These are phyloP conservation scores for Cicer judaicum DNA, from an alignment of 306 rosid species.

Conservation along the genomic window DNA sequence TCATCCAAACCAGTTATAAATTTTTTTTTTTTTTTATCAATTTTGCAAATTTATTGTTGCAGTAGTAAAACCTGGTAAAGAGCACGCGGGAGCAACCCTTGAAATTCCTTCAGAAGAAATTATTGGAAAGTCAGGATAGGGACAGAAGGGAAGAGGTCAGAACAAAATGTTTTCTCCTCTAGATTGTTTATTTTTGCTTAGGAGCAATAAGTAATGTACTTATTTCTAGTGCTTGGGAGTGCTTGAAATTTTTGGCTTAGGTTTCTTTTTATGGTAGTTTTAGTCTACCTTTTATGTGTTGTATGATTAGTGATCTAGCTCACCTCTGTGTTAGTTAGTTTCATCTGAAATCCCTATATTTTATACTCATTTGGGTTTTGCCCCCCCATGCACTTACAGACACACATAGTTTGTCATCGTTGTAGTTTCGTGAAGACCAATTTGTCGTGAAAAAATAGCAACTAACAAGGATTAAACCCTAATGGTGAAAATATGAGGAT, in stretches of 20 bases:
- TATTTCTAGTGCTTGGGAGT: constrained; percentile 28
- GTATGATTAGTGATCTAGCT: constrained; percentile 35
- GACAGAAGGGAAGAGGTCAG: constrained; percentile 43
- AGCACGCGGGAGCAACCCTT: constrained; percentile 87
- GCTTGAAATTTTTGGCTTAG: constrained; percentile 33
- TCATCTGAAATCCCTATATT: not conserved
- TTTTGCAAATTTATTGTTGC: constrained; percentile 46
- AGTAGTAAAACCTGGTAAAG: constrained; percentile 79
- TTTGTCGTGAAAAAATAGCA: not conserved
- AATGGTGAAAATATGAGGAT: not conserved
- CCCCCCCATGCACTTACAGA: not conserved
- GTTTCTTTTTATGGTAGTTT: constrained; percentile 36
- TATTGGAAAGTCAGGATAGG: constrained; percentile 42
- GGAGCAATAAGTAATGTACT: constrained; percentile 29
- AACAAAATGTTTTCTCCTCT: constrained; percentile 2
- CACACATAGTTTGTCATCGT: not conserved
- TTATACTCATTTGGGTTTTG: constrained; percentile 11
- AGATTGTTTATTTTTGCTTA: constrained; percentile 35
- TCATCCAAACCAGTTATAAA: not conserved
- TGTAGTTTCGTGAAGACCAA: not conserved
- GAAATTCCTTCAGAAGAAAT: constrained; percentile 85
- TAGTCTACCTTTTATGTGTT: constrained; percentile 32
- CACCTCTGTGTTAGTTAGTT: constrained; percentile 1
- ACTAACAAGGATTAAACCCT: constrained; percentile 5
- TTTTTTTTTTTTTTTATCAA: not conserved